Base-by-base conservation (phyloP, 2,329 filamentous ascomycete genomes). In the Diatrype stigma region DNA sequence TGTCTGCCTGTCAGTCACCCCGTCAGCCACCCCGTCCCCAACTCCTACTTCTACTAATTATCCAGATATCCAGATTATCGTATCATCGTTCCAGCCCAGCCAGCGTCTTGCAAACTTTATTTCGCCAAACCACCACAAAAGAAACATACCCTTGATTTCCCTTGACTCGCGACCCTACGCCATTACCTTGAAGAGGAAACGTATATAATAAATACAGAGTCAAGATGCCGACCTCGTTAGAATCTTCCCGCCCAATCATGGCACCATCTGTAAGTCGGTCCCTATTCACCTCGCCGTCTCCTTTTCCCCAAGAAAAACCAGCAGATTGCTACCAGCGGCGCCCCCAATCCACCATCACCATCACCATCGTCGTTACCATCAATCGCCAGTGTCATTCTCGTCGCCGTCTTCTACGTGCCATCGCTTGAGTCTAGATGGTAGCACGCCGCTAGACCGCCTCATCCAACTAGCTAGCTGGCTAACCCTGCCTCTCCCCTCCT, bases 171-270 rank as follows among this genome's bases (percentile, higher is more conserved):
- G 12, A 6, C 6, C 34, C 34, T 37, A 6, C 34, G 12, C 34
- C 6, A 30, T 30, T 30, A 30, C 10, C 10, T 23, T 23, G 21
- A 45, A 38, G 49, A 45, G 40, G 28, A 52, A 50, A 46, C 46
- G n/a, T n/a, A n/a, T n/a, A n/a, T n/a, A n/a, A n/a, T 28, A 48
- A 47, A 34, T 34, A n/a, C 22, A 26, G 16, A 30, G 40, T 37
- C 22, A 60, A 49, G 47, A 84, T 84, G 80, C 78, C 79, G 65
- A 67, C 74, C 54, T 84, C 80, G n/a, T 63, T 83, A 51, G 80
- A 84, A 50, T 84, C 80, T 42, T 74, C 78, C 49, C 79, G 80
- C 65, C 80, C 80, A 61, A 84, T 84, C 66, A 82, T 84, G 80
- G 79, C 79, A 53, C 76, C 79, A 45, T 83, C 80, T 63, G 80